Conservation (phyloP, 345 rosid genomes). For the Pistacia integerrima region DNA sequence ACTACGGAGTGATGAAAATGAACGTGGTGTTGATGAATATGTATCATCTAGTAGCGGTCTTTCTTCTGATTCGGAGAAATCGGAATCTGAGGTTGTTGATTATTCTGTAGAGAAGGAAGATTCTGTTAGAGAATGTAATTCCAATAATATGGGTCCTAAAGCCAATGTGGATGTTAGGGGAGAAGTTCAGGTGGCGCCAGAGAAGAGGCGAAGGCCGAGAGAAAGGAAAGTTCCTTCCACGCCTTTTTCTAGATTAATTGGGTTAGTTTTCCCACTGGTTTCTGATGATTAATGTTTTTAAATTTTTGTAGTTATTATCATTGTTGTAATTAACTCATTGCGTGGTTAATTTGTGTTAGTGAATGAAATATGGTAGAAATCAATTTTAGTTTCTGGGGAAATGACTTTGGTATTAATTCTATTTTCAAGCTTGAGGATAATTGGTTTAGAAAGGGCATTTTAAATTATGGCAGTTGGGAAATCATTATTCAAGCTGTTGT, state of each 20-base stretch:
- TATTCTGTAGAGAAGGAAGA: conserved; percentile 20
- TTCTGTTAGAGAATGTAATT: conserved; percentile 27
- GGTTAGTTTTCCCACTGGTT: conserved; percentile 44
- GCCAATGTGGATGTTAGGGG: conserved; percentile 24
- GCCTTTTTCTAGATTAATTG: conserved; percentile 82
- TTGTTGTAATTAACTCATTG: too few relatives aligned
- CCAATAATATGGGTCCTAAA: conserved; percentile 22
- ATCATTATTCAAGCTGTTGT: neutral
- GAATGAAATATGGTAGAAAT: neutral
- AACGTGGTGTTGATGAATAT: conserved; percentile 4
- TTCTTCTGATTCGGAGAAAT: conserved; percentile 1
- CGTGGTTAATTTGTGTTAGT: too few relatives aligned
- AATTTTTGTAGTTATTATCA: neutral
- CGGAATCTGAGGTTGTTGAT: conserved; percentile 24
- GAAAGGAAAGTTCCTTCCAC: conserved; percentile 92
- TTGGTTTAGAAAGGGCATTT: neutral
- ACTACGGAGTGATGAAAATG: neutral
- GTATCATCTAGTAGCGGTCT: neutral
- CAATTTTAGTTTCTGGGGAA: neutral
- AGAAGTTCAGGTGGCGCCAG: conserved; percentile 11
- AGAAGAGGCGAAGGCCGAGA: conserved; percentile 77
- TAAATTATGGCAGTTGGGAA: neutral
- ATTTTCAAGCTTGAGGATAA: neutral
- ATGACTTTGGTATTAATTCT: neutral
- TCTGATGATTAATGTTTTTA: neutral